Evolutionary conservation across 352 stramenopile genomes (phyloP).

Genomic region (Chrysophaeum taylorii): DNA sequence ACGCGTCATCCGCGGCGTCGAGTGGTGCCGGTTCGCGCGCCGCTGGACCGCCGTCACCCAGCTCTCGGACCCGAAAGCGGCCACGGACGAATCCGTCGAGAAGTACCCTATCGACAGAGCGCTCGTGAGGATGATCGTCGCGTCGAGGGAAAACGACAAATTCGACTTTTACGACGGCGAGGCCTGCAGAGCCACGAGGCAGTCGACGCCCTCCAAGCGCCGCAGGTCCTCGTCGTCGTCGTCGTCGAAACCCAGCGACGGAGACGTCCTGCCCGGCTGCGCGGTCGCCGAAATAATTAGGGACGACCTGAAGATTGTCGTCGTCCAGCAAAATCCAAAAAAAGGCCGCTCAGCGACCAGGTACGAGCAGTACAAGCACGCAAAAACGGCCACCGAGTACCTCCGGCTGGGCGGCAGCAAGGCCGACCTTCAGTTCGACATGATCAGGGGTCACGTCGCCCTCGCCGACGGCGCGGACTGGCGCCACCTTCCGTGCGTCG

Average conservation of each 20-base stretch:
- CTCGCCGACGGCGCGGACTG: not conserved
- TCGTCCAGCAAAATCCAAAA: conserved; percentile 5
- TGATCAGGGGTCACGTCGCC: not conserved
- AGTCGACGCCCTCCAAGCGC: too few relatives aligned
- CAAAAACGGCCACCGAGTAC: not conserved
- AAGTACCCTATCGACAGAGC: not conserved
- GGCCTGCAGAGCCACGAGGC: too few relatives aligned
- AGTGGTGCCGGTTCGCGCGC: not conserved
- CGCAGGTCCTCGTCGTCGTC: too few relatives aligned
- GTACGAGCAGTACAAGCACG: not conserved
- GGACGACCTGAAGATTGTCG: not conserved
- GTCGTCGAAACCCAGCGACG: too few relatives aligned
- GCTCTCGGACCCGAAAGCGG: not conserved
- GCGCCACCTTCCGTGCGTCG: not conserved
- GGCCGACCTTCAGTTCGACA: not conserved
- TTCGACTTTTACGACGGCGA: too few relatives aligned
- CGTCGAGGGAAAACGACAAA: not conserved
- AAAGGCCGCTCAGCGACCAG: not conserved
- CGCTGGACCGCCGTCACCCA: not conserved
- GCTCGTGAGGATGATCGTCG: not conserved
- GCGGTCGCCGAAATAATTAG: too few relatives aligned
- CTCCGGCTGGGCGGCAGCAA: not conserved
- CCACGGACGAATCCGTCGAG: not conserved
- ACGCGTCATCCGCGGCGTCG: too few relatives aligned
- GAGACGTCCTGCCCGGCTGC: too few relatives aligned